These are phyloP conservation scores for Lumnitzera littorea DNA, from an alignment of 345 rosid species.

Conservation along the genomic window DNA sequence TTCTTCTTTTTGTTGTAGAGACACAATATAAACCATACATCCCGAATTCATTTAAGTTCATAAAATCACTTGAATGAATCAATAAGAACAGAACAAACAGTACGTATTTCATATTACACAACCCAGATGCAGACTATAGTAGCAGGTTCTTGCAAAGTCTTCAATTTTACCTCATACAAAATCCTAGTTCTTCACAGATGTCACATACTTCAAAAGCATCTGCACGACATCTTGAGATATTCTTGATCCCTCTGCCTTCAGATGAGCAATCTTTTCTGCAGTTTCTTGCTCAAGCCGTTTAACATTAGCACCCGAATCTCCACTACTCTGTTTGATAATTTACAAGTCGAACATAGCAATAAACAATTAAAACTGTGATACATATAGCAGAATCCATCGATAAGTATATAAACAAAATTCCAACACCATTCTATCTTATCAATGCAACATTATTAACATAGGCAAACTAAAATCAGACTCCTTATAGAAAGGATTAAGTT, in stretches of 20 bases:
- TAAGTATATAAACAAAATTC: neutral
- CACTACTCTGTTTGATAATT: constrained; percentile 52
- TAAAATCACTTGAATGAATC: no score
- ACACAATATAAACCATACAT: no score
- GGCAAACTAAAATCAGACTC: no score
- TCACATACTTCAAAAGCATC: constrained; percentile 64
- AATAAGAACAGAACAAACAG: no score
- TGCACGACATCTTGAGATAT: constrained; percentile 52
- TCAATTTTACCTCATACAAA: neutral
- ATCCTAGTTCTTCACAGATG: constrained; percentile 53
- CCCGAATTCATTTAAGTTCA: no score
- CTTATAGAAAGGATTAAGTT: no score
- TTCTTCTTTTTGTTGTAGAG: no score
- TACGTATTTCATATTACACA: no score
- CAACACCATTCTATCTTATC: neutral
- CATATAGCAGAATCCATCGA: neutral
- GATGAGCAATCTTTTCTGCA: constrained; percentile 48
- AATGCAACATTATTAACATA: no score
- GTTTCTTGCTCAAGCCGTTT: constrained; percentile 83
- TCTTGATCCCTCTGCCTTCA: constrained; percentile 49
- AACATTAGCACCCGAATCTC: constrained; percentile 85
- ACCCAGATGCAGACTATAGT: no score
- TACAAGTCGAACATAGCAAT: neutral
- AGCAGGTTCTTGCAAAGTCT: neutral
- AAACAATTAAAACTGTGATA: neutral